Evolutionary conservation across 2,329 filamentous ascomycete species (phyloP).

Genomic region (Pestalotiopsis sp.): DNA sequence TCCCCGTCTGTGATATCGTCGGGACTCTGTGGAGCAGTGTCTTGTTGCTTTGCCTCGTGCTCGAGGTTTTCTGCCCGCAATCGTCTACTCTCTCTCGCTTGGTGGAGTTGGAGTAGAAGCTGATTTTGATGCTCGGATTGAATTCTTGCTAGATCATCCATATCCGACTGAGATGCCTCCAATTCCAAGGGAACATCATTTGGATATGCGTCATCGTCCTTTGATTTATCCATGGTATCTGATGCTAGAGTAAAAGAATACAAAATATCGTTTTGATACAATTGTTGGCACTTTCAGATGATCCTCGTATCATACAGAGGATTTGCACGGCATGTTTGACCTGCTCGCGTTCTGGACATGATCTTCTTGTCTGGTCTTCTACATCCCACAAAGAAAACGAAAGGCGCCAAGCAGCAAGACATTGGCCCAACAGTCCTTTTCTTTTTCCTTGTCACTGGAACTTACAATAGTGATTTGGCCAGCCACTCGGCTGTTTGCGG

Average conservation of each 20-base stretch:
- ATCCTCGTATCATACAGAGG: too few species aligned
- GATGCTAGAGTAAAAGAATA: too few species aligned
- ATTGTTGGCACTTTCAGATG: background rate
- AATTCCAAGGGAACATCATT: constrained; percentile 1
- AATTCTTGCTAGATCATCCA: background rate
- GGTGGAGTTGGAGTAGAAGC: background rate
- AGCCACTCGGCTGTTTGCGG: background rate
- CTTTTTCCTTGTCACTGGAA: background rate
- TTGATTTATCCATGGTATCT: background rate
- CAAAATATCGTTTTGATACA: background rate
- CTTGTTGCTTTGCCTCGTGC: too few species aligned
- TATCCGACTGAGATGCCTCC: background rate
- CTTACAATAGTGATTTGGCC: background rate
- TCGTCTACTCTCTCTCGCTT: too few species aligned
- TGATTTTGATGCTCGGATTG: background rate
- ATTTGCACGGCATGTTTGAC: too few species aligned
- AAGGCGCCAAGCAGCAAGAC: background rate
- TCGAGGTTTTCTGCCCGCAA: too few species aligned
- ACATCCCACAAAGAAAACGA: background rate
- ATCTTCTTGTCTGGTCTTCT: background rate
- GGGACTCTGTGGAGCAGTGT: too few species aligned
- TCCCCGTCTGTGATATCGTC: too few species aligned
- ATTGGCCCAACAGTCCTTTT: background rate
- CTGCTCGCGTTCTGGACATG: too few species aligned
- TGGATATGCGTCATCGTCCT: background rate